Evolutionary conservation across 768 basidiomycete species (phyloP), one percentile per base, ranked within the genome.

Genomic region (Leccinum longicurvipes): DNA sequence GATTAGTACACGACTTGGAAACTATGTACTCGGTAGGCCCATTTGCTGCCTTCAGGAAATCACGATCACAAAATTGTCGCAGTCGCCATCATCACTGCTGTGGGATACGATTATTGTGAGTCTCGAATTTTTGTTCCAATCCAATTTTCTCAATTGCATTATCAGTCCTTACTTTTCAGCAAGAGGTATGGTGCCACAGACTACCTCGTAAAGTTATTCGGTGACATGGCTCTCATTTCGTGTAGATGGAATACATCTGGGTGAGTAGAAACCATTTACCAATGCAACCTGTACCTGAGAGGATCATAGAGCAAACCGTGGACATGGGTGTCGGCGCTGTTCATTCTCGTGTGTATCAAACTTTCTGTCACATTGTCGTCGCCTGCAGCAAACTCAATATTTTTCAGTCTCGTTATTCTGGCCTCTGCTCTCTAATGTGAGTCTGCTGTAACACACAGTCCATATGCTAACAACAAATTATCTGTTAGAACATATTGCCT

Each of bases 161-260:
- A 4, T 27, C 24, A 47, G 45, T 47, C 15, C 45, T 47, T n/a
- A 47, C 45, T 17, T 27, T 47, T 17, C 28, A 25, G 25, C n/a
- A 17, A 17, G 45, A 47, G 25, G 45, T 47, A 27, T n/a, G 25
- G 9, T 47, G 24, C 39, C 9, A n/a, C n/a, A n/a, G n/a, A n/a
- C n/a, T 7, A 9, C 21, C 19, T 12, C 2, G 44, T 45, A 2
- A 14, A 24, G 3, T 45, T 14, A 45, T 15, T 8, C 5, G 34
- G 24, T 25, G 23, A 27, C 24, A 25, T n/a, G 25, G 19, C 15
- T 21, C 8, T 23, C 23, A 3, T 12, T n/a, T 12, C 45, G n/a
- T 47, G 24, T 36, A 58, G 57, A 24, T 58, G 23, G 48, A 58
- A 25, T 36, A 58, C 21, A 31, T 58, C 4, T 58, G 57, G 57